Percentiles rank a stretch among this genome's conserved stretches.
These are phyloP conservation scores for Boletellus deceptivus DNA, from an alignment of 1,284 basidiomycete species.

Conservation along the genomic window DNA sequence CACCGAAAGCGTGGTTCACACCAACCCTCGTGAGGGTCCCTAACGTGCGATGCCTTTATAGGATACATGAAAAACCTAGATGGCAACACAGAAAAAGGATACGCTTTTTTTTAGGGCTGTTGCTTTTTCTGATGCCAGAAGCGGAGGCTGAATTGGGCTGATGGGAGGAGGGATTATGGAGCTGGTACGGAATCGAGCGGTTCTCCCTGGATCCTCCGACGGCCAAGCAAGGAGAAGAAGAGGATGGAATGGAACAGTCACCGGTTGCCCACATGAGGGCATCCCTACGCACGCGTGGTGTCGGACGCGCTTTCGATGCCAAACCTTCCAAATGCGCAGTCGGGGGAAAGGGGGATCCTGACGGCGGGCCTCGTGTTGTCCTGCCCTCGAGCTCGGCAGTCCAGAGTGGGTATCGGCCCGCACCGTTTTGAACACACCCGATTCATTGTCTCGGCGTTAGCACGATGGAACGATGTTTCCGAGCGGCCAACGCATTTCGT, in stretches of 20 bases:
- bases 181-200: conserved; percentile 9
- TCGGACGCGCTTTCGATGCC: conserved; percentile 23
- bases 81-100: conserved; percentile 8
- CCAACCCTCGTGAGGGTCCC: conserved; percentile 2
- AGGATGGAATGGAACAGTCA: too few species aligned
- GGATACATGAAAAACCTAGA: conserved; percentile 23
- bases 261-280: too few species aligned
- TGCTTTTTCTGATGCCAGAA: conserved; percentile 2
- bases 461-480: neutral
- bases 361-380: conserved; percentile 22
- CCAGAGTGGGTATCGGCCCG: conserved; percentile 11
- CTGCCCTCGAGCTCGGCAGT: conserved; percentile 19
- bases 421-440: conserved; percentile 7
- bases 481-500: conserved; percentile 4
- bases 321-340: conserved; percentile 28
- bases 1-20: conserved; percentile 13
- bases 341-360: conserved; percentile 5
- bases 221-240: neutral
- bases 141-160: neutral
- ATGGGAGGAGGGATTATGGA: neutral
- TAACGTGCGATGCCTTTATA: conserved; percentile 11
- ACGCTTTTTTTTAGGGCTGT: conserved; percentile 13
- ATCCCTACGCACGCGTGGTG: conserved; percentile 1
- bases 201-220: neutral
- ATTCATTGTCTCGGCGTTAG: neutral